Evolutionary conservation across 2,329 filamentous ascomycete species (phyloP).

Genomic region (Hymenotorrendiella dingleyae): DNA sequence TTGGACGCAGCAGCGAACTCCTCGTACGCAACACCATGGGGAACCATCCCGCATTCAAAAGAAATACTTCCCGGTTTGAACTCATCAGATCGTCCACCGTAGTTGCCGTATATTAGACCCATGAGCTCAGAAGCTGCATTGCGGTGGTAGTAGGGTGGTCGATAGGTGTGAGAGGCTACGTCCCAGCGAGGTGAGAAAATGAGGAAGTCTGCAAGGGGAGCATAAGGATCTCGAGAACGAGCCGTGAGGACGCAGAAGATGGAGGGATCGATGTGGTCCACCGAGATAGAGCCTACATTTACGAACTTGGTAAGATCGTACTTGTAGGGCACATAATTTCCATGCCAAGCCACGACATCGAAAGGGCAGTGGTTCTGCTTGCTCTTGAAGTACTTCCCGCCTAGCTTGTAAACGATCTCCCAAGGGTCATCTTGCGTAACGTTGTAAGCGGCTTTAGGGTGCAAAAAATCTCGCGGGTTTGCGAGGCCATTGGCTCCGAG

Average conservation of each 20-base stretch:
- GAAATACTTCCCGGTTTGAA: slow-evolving; percentile 42
- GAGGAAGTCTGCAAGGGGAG: slow-evolving; percentile 58
- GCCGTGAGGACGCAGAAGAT: slow-evolving; percentile 63
- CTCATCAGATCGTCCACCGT: slow-evolving; percentile 61
- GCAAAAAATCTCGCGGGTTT: slow-evolving; percentile 58
- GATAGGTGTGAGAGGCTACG: slow-evolving; percentile 53
- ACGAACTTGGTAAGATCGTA: slow-evolving; percentile 64
- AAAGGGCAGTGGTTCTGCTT: slow-evolving; percentile 65
- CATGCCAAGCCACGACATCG: slow-evolving; percentile 74
- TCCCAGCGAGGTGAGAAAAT: slow-evolving; percentile 65
- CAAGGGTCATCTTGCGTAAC: slow-evolving; percentile 34
- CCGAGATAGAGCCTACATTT: slow-evolving; percentile 52
- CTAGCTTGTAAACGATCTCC: slow-evolving; percentile 49
- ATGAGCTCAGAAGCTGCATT: slow-evolving; percentile 46
- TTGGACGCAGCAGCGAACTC: slow-evolving; percentile 43
- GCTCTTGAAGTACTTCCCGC: slow-evolving; percentile 58
- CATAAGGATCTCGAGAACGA: slow-evolving; percentile 46
- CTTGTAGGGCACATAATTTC: slow-evolving; percentile 63
- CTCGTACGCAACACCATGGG: slow-evolving; percentile 43
- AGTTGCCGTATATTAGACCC: slow-evolving; percentile 39
- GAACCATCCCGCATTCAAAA: slow-evolving; percentile 37
- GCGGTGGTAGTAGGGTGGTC: slow-evolving; percentile 53
- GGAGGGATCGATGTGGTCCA: slow-evolving; percentile 61
- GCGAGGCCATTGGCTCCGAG: slow-evolving; percentile 60
- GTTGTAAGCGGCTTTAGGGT: slow-evolving; percentile 48